These are phyloP conservation scores for Boletus tomentosulus DNA, from an alignment of 768 basidiomycete genomes.

Conservation along the genomic window DNA sequence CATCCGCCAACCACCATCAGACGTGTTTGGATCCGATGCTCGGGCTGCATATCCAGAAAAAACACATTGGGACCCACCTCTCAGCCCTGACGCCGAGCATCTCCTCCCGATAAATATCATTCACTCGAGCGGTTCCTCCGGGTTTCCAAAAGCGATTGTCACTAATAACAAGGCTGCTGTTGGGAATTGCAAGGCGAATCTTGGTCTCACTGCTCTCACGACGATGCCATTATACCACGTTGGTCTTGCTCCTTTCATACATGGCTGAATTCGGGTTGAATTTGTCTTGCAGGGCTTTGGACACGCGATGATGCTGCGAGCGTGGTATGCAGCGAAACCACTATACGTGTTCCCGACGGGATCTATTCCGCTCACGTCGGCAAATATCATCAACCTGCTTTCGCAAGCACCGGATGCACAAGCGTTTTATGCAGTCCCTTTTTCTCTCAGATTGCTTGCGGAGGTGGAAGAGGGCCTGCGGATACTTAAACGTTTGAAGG, in stretches of 20 bases:
- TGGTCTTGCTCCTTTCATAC: background rate
- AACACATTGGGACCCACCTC: conserved; percentile 15
- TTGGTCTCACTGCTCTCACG: conserved; percentile 17
- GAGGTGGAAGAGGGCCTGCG: conserved; percentile 45
- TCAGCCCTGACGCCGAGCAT: conserved; percentile 20
- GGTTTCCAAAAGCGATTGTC: conserved; percentile 44
- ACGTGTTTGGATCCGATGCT: conserved; percentile 14
- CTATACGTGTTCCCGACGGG: conserved; percentile 41
- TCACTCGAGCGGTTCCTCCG: conserved; percentile 37
- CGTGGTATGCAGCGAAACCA: conserved; percentile 38
- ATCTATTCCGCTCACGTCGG: conserved; percentile 43
- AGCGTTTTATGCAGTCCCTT: conserved; percentile 36
- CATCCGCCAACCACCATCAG: conserved; percentile 20
- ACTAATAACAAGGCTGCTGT: conserved; percentile 35
- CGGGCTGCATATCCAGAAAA: conserved; percentile 19
- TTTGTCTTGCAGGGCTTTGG: conserved; percentile 17
- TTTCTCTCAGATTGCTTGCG: conserved; percentile 41
- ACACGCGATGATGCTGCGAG: conserved; percentile 34
- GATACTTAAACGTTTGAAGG: conserved; percentile 40
- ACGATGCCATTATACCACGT: conserved; percentile 34
- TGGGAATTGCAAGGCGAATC: conserved; percentile 33
- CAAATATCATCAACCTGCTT: conserved; percentile 40
- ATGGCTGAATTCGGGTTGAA: background rate
- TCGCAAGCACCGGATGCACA: conserved; percentile 31
- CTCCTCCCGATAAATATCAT: conserved; percentile 20